Base-by-base conservation (phyloP, 805 yeast species). In the Yarrowia bubula region DNA sequence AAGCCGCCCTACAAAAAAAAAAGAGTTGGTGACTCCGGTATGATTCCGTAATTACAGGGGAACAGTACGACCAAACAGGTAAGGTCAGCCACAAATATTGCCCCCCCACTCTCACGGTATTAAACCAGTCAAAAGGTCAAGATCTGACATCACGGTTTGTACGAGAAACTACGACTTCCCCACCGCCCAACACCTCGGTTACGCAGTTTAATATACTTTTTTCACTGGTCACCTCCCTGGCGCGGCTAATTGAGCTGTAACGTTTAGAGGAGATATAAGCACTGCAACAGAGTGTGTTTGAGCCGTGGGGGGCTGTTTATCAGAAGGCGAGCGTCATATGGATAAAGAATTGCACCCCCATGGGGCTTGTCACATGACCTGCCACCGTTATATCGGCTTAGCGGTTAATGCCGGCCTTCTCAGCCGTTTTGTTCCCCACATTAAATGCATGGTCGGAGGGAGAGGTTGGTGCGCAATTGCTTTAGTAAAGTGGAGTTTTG, bases 361-460 rank as follows among this genome's bases (percentile, higher is more conserved):
- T 4, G 13, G 15, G 4, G 13, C 8, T 17, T 0, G 17, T 46
- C 51, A 46, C 51, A 32, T 46, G 51, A 46, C 51, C 2, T 17
- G n/a, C 17, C 17, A 22, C 28, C 28, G 28, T 22, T 22, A 22
- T 22, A 3, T 46, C 51, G 51, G 51, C 51, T 14, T 18, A 47
- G 13, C 53, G 53, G 53, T 47, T 47, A 47, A 32, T 31, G 53
- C 39, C 53, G 53, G 53, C 15, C 38, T 22, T 22, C 39, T 32
- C 53, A 33, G 53, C 53, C 53, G 53, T 38, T 47, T 32, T 22
- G 37, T 47, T 47, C 53, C 53, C 53, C 53, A 47, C 53, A 47
- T 15, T 31, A 14, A 14, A 47, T 32, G 53, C 53, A 46, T n/a
- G 18, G 51, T 4, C 51, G 51, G 51, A 31, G 22, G 7, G 32